These are phyloP conservation scores for Vickermania spadyakhi DNA, from an alignment of 208 protist species.

Conservation along the genomic window DNA sequence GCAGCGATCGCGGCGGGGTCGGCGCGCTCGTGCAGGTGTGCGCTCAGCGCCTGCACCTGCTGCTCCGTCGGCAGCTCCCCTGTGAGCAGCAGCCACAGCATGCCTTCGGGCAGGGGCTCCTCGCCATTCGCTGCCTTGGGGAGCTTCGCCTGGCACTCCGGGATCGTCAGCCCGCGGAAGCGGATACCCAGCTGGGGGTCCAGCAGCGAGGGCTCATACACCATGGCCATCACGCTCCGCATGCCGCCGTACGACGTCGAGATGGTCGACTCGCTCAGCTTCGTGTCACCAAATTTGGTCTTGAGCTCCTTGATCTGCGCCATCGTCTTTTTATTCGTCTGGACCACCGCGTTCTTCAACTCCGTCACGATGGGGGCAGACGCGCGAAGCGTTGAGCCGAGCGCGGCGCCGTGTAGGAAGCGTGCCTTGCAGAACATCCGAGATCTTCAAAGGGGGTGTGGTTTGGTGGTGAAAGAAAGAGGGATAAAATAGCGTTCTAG, in stretches of 20 bases:
- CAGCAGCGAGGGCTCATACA: conserved; percentile 90
- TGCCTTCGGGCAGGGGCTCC: conserved; percentile 93
- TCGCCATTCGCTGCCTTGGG: conserved; percentile 80
- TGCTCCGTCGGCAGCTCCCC: conserved; percentile 90
- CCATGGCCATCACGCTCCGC: conserved; percentile 92
- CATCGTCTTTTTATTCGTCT: neutral
- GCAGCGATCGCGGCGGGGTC: conserved; percentile 36
- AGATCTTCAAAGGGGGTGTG: neutral
- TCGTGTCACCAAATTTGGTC: conserved; percentile 63
- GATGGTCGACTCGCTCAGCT: conserved; percentile 87
- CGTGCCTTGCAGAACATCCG: neutral
- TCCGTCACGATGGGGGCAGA: neutral
- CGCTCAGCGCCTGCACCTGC: conserved; percentile 55
- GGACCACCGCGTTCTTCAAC: neutral
- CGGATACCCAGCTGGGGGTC: conserved; percentile 92
- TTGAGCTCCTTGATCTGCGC: conserved; percentile 49
- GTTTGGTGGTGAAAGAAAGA: neutral
- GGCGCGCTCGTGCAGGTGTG: conserved; percentile 83
- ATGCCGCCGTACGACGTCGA: conserved; percentile 92
- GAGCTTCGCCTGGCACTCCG: conserved; percentile 88
- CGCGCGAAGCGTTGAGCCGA: neutral
- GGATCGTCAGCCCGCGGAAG: conserved; percentile 94
- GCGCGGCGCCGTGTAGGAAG: neutral
- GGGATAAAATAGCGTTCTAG: neutral
- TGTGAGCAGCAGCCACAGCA: conserved; percentile 96